Percentiles rank a stretch among this genome's conserved stretches.
These are phyloP conservation scores for Fusarium tanahbumbuense DNA, from an alignment of 2,329 filamentous ascomycete species.

Conservation along the genomic window DNA sequence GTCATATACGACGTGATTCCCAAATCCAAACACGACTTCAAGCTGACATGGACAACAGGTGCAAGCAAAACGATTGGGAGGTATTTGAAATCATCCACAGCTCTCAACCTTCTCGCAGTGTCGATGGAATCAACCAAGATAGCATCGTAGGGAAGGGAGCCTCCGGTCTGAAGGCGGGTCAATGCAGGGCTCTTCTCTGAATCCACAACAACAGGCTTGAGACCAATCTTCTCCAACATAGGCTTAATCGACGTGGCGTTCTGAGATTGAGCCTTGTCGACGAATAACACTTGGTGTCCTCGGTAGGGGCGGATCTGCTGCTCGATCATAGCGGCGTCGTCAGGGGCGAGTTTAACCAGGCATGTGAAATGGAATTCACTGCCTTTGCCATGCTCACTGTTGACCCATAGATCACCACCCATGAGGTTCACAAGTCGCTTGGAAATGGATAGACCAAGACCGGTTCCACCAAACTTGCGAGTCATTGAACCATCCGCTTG, in stretches of 20 bases:
- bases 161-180: conserved; percentile 63
- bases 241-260: conserved; percentile 79
- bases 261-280: conserved; percentile 87
- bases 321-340: conserved; percentile 80
- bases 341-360: conserved; percentile 84
- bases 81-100: conserved; percentile 96
- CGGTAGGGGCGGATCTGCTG: conserved; percentile 91
- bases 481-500: conserved; percentile 98
- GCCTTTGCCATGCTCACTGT: conserved; percentile 89
- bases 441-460: conserved; percentile 92
- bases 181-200: conserved; percentile 74
- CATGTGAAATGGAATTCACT: conserved; percentile 98
- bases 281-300: conserved; percentile 91
- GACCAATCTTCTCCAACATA: conserved; percentile 82
- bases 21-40: conserved; percentile 93
- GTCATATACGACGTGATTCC: conserved; percentile 99
- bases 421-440: conserved; percentile 95
- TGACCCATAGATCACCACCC: conserved; percentile 96
- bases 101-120: conserved; percentile 85
- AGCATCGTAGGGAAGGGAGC: conserved; percentile 84
- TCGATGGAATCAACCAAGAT: conserved; percentile 95
- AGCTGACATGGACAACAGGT: conserved; percentile 86
- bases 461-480: conserved; percentile 93
- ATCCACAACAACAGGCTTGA: conserved; percentile 86
- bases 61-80: conserved; percentile 94